phyloP scores from a whole-genome alignment of 2,329 filamentous ascomycete genomes.

The Alternaria sp. region DNA sequence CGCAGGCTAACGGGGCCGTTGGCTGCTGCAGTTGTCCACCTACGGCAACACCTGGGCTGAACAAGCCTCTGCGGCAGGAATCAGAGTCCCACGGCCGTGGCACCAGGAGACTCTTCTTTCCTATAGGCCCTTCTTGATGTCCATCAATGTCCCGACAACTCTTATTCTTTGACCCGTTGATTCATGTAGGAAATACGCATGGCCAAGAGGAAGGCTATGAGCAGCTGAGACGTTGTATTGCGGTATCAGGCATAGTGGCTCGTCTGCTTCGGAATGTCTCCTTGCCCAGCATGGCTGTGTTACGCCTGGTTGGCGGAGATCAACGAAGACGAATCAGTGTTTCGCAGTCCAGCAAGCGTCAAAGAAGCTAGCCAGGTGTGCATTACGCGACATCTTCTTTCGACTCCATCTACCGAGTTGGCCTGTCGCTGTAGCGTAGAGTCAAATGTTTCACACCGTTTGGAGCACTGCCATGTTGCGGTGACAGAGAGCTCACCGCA shows the following conservation, averaged over 20 bases:
- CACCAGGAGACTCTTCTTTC: not conserved
- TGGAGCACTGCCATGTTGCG: constrained; percentile 7
- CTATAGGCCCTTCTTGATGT: not conserved
- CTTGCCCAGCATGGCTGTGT: constrained; percentile 11
- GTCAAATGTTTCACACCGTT: constrained; percentile 10
- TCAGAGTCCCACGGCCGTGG: constrained; percentile 1
- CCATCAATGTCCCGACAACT: not conserved
- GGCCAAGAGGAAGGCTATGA: not conserved
- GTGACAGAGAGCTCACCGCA: constrained; percentile 7
- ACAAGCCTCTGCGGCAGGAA: constrained; percentile 7
- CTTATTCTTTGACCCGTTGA: not conserved
- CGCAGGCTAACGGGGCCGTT: constrained; percentile 10
- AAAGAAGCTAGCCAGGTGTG: not conserved
- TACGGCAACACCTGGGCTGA: not conserved
- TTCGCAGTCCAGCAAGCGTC: not conserved
- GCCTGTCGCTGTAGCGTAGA: not conserved
- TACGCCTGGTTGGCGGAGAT: constrained; percentile 18
- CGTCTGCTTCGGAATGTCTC: constrained; percentile 4
- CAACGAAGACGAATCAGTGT: constrained; percentile 7
- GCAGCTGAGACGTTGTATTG: not conserved
- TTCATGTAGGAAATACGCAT: not conserved
- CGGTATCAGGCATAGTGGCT: constrained; percentile 7
- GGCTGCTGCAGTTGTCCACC: constrained; percentile 6
- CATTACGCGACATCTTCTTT: not conserved
- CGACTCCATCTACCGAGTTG: not conserved